Base-by-base conservation (phyloP, 306 rosid species). In the Urtica urens region DNA sequence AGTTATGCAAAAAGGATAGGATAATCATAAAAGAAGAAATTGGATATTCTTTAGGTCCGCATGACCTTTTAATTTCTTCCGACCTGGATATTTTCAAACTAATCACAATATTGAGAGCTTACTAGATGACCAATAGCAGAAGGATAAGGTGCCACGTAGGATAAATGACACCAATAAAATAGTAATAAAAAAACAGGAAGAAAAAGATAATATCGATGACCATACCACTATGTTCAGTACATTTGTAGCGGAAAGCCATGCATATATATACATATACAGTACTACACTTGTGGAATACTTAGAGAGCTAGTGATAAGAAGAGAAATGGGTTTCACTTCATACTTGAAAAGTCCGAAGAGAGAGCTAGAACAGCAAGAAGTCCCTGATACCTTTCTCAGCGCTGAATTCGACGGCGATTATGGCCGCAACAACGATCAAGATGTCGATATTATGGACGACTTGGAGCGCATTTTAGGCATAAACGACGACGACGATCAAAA, bases 331-430 rank as follows among this genome's bases (percentile, higher is more conserved):
- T 54, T 23, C 60, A 53, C 19, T 60, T 65, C 76, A 15, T 64
- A 64, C 52, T 43, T 65, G 30, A 71, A 49, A 50, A 75, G 70
- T 37, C 94, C 86, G 34, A 84, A 84, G 70, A 63, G 62, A 68
- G 86, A 83, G 61, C n/a, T n/a, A n/a, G 90, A 83, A 56, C 81
- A 70, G 19, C 53, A 74, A 0, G 40, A 35, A 31, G 83, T 72
- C 11, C 83, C 90, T 13, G 74, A 79, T 16, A 35, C n/a, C 2
- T 4, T 35, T 16, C n/a, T 35, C 15, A 13, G 33, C 10, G 40
- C 40, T 24, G 43, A 72, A 20, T 44, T 51, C 21, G 41, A 51
- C n/a, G 49, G 49, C 31, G 38, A 66, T 51, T n/a, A n/a, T n/a
- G n/a, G n/a, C n/a, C n/a, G n/a, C n/a, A 53, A 49, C 53, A 37